Evolutionary conservation across 2,329 filamentous ascomycete species (phyloP).

Genomic region (Colletotrichum viniferum): DNA sequence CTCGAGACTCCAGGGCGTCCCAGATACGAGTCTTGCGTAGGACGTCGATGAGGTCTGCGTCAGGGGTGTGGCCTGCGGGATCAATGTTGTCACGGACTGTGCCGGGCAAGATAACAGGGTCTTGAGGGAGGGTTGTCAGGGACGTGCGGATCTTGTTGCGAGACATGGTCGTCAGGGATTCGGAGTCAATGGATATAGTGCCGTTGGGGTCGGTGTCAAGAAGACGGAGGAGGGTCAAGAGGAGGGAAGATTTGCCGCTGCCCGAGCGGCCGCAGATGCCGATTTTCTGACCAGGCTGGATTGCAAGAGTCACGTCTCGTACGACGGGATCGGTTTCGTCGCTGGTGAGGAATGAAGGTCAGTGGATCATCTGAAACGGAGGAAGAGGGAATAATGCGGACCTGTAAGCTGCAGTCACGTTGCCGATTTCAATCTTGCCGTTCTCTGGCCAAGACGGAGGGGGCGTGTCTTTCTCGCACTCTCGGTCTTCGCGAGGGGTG

Average conservation of each 20-base stretch:
- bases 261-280: slow-evolving; percentile 57
- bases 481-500: slow-evolving; percentile 31
- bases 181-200: slow-evolving; percentile 46
- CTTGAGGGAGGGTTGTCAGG: slow-evolving; percentile 53
- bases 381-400: not conserved
- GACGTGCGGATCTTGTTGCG: slow-evolving; percentile 46
- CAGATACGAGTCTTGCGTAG: slow-evolving; percentile 49
- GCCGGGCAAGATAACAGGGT: slow-evolving; percentile 49
- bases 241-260: slow-evolving; percentile 55
- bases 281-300: slow-evolving; percentile 47
- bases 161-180: slow-evolving; percentile 44
- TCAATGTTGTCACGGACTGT: slow-evolving; percentile 53
- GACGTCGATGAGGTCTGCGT: slow-evolving; percentile 43
- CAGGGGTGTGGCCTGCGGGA: slow-evolving; percentile 34
- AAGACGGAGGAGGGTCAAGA: slow-evolving; percentile 51
- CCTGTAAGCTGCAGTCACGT: slow-evolving; percentile 31
- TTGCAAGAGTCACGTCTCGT: slow-evolving; percentile 16
- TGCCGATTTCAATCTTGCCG: slow-evolving; percentile 30
- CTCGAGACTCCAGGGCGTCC: slow-evolving; percentile 37
- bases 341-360: slow-evolving; percentile 26
- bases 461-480: not conserved
- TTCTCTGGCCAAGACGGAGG: slow-evolving; percentile 29
- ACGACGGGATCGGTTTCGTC: slow-evolving; percentile 21
- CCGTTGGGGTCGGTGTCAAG: slow-evolving; percentile 38
- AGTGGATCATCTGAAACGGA: not conserved